A percentile compares a stretch with the other conserved stretches of the same genome.
Evolutionary conservation across 2,329 filamentous ascomycete genomes (phyloP).

Genomic region (Fusarium redolens): DNA sequence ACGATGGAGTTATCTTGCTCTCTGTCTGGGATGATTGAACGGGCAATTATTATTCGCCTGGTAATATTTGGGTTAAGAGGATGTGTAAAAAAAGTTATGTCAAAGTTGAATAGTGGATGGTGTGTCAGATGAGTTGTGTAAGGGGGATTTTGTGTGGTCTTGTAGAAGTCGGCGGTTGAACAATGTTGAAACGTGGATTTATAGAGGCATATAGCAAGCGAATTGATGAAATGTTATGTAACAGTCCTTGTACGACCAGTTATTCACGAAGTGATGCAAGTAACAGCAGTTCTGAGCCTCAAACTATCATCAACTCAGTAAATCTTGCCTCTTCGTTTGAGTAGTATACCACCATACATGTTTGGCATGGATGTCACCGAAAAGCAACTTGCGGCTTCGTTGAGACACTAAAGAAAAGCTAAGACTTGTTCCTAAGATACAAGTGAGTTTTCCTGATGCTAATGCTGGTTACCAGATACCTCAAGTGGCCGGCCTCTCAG

Average conservation of each 20-base stretch:
- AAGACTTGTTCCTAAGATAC: neutral
- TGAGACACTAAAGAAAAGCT: neutral
- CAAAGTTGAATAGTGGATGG: neutral
- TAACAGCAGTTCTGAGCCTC: neutral
- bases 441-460: neutral
- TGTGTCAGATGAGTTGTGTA: neutral
- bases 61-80: slow-evolving; percentile 20
- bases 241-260: neutral
- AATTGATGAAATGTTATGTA: slow-evolving; percentile 33
- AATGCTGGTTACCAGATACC: neutral
- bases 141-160: neutral
- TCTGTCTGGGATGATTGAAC: slow-evolving; percentile 17
- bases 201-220: slow-evolving; percentile 42
- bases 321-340: neutral
- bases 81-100: slow-evolving; percentile 9
- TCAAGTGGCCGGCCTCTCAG: too few species aligned
- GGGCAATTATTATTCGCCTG: slow-evolving; percentile 8
- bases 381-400: neutral
- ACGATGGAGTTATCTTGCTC: slow-evolving; percentile 18
- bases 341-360: neutral
- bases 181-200: slow-evolving; percentile 24
- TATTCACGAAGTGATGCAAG: neutral
- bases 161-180: slow-evolving; percentile 29
- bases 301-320: neutral
- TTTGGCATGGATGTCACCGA: neutral